Evolutionary conservation across 2,329 filamentous ascomycete species (phyloP).

Genomic region (Aspergillus udagawae): DNA sequence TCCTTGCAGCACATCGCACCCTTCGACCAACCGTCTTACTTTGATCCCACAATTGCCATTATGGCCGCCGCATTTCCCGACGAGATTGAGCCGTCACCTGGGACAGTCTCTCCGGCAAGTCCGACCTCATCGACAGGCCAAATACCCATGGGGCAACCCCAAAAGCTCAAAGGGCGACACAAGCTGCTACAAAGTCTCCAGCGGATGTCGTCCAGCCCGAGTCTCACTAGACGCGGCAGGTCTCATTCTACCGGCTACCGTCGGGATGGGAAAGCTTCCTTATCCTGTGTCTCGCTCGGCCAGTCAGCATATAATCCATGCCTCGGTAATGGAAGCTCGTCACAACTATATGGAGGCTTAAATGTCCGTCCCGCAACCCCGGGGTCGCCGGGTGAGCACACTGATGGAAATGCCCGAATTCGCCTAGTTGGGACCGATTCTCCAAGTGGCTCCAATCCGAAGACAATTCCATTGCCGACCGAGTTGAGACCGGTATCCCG

Average conservation of each 20-base stretch:
- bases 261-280: slow-evolving; percentile 57
- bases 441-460: slow-evolving; percentile 35
- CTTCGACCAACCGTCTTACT: background rate
- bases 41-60: slow-evolving; percentile 5
- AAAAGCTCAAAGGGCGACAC: slow-evolving; percentile 64
- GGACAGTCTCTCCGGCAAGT: slow-evolving; percentile 30
- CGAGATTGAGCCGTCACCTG: slow-evolving; percentile 30
- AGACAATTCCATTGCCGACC: slow-evolving; percentile 60
- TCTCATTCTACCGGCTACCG: slow-evolving; percentile 65
- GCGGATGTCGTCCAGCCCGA: slow-evolving; percentile 76
- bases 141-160: slow-evolving; percentile 39
- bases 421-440: slow-evolving; percentile 51
- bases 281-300: slow-evolving; percentile 61
- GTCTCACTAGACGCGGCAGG: slow-evolving; percentile 61
- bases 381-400: slow-evolving; percentile 44
- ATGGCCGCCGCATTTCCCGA: slow-evolving; percentile 31
- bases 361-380: slow-evolving; percentile 54
- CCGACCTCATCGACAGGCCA: slow-evolving; percentile 31
- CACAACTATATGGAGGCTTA: slow-evolving; percentile 54
- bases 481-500: slow-evolving; percentile 54
- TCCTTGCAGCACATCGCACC: background rate
- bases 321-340: slow-evolving; percentile 52
- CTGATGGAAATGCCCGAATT: slow-evolving; percentile 54
- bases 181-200: slow-evolving; percentile 70
- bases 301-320: slow-evolving; percentile 52